Percentiles rank a stretch among this genome's conserved stretches.
phyloP scores from a whole-genome alignment of 176 grass and related monocot genomes.

The Rhynchospora breviuscula region DNA sequence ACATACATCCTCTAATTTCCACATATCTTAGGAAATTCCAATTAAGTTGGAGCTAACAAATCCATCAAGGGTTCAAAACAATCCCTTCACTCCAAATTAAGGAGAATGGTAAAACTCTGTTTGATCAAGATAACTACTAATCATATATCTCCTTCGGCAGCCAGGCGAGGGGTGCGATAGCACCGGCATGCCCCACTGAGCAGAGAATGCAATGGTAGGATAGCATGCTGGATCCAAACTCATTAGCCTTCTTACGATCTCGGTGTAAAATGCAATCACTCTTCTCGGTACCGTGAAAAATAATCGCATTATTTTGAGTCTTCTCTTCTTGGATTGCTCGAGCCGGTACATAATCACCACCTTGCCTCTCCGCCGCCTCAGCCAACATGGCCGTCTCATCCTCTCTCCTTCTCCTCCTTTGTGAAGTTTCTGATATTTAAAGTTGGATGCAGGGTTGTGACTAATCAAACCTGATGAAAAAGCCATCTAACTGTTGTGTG shows the following conservation, averaged over 20 bases:
- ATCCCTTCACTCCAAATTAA: background rate
- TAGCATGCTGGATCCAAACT: slow-evolving; percentile 30
- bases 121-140: slow-evolving; percentile 45
- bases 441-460: slow-evolving; percentile 34
- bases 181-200: slow-evolving; percentile 69
- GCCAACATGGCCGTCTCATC: slow-evolving; percentile 15
- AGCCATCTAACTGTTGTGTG: slow-evolving; percentile 28
- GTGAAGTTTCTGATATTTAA: background rate
- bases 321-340: slow-evolving; percentile 8
- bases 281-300: slow-evolving; percentile 38
- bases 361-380: background rate
- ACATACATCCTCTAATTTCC: background rate
- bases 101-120: slow-evolving; percentile 30
- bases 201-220: slow-evolving; percentile 61
- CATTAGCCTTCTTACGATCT: slow-evolving; percentile 44
- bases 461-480: slow-evolving; percentile 7
- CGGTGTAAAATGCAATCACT: slow-evolving; percentile 43
- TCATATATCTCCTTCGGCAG: slow-evolving; percentile 26
- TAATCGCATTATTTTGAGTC: slow-evolving; percentile 29
- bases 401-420: slow-evolving; percentile 17
- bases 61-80: background rate
- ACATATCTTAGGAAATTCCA: background rate
- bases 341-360: slow-evolving; percentile 19
- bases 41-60: background rate
- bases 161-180: slow-evolving; percentile 40